Evolutionary conservation across 805 yeast species (phyloP), one percentile per base, ranked within the genome.

Genomic region (Scheffersomyces lignosus): DNA sequence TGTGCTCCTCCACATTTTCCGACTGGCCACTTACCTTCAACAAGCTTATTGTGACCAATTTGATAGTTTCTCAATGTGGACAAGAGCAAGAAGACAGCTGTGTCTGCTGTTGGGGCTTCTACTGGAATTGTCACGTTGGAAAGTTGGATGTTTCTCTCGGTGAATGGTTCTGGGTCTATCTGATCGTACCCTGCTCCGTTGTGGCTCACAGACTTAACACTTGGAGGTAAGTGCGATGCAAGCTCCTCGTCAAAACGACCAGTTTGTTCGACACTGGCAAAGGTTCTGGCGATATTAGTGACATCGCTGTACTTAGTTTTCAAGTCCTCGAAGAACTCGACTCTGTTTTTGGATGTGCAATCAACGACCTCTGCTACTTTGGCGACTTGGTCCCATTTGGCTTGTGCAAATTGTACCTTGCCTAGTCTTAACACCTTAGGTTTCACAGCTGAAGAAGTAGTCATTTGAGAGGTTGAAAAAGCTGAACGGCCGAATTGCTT

Each of bases 181-280:
- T 83, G 88, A 54, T 83, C 91, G 58, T 83, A 83, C 4, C 86
- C 90, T 0, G 91, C 91, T 39, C 90, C 90, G 41, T 71, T 64
- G 56, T 82, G 87, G 43, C 78, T 66, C 10, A 83, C 62, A 10
- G 76, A 64, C 40, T 70, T 67, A 5, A 83, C 68, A 0, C 78
- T 56, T 1, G 59, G 38, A 3, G 91, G 91, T 37, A 83, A 64
- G 18, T 71, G 69, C 7, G 58, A 45, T 15, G 77, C 70, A 44
- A 83, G 54, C 47, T 83, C 89, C 33, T 66, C 73, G 53, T 83
- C 89, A 44, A 83, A 78, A 30, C 78, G 59, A 1, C 90, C 90
- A 3, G 87, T 81, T 33, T 66, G 61, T 5, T 46, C 44, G 8
- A 71, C 68, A 42, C 81, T 72, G 4, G 58, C 66, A 40, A 74